Evolutionary conservation across 495 filamentous ascomycete species (phyloP).

Genomic region (Cercophora sp.): DNA sequence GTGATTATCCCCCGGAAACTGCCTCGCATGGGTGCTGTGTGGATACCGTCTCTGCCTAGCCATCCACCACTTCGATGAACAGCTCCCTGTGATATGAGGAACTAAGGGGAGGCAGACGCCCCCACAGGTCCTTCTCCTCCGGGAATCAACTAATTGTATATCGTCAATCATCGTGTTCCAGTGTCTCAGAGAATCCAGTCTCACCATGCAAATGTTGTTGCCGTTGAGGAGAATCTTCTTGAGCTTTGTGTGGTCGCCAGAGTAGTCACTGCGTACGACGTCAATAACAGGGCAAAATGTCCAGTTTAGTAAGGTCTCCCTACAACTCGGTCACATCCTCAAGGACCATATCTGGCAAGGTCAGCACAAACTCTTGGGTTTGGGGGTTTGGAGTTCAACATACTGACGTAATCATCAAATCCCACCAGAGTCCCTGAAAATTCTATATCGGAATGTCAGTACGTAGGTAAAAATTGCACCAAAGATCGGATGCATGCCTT

Average conservation of each 20-base stretch:
- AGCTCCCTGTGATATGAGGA: not conserved
- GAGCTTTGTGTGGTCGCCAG: conserved; percentile 77
- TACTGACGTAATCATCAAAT: conserved; percentile 99
- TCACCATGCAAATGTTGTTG: conserved; percentile 99
- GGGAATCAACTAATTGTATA: conserved; percentile 65
- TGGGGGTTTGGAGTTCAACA: conserved; percentile 38
- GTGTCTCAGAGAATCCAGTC: conserved; percentile 5
- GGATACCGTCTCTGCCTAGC: too few relatives aligned
- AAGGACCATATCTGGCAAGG: conserved; percentile 81
- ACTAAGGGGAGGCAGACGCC: conserved; percentile 20
- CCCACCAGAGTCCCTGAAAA: conserved; percentile 90
- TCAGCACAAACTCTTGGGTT: not conserved
- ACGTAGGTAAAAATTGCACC: not conserved
- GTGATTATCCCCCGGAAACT: too few relatives aligned
- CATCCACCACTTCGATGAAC: not conserved
- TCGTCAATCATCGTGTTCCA: not conserved
- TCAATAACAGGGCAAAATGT: not conserved
- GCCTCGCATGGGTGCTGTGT: too few relatives aligned
- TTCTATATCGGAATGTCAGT: conserved; percentile 51
- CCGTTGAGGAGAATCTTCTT: conserved; percentile 95
- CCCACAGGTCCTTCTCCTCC: conserved; percentile 72
- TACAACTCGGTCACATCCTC: conserved; percentile 98
- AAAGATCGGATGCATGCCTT: conserved; percentile 53
- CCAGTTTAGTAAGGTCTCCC: conserved; percentile 23
- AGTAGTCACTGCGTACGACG: conserved; percentile 69